Percentiles rank a stretch among this genome's conserved stretches.
Conservation (phyloP, 1,284 basidiomycete genomes). For the Apiotrichum siamense region DNA sequence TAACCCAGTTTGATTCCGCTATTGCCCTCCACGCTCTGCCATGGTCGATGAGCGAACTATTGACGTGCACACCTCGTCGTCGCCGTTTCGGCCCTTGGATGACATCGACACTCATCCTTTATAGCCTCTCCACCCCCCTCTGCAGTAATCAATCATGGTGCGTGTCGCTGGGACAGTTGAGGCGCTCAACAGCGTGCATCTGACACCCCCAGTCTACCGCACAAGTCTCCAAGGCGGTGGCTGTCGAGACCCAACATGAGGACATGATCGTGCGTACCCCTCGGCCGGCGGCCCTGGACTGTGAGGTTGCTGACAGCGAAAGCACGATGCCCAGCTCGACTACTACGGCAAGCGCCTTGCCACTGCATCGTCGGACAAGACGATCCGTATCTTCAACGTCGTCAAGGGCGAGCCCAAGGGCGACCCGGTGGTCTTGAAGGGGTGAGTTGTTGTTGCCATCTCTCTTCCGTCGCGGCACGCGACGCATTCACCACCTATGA, state of each 20-base stretch:
- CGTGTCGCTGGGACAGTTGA: too few relatives aligned
- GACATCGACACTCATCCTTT: too few relatives aligned
- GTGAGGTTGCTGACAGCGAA: too few relatives aligned
- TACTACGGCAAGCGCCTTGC: conserved; percentile 96
- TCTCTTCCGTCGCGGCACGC: too few relatives aligned
- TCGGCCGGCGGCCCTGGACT: too few relatives aligned
- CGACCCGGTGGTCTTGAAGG: conserved; percentile 70
- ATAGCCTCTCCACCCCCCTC: too few relatives aligned
- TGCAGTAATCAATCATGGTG: background rate
- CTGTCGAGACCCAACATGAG: conserved; percentile 81
- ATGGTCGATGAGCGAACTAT: too few relatives aligned
- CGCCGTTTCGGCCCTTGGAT: too few relatives aligned
- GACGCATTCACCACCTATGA: too few relatives aligned
- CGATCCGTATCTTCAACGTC: conserved; percentile 92
- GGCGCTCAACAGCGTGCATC: background rate
- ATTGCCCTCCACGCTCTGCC: too few relatives aligned
- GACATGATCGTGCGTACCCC: conserved; percentile 79
- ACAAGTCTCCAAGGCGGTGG: conserved; percentile 35
- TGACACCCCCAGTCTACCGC: conserved; percentile 22
- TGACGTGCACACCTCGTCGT: too few relatives aligned
- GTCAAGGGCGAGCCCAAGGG: conserved; percentile 68
- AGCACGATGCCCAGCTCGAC: conserved; percentile 98
- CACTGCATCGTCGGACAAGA: conserved; percentile 93
- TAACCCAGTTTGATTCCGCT: too few relatives aligned
- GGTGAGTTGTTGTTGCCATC: conserved; percentile 57